These are phyloP conservation scores for Didymosphaeria variabile DNA, from an alignment of 2,329 filamentous ascomycete genomes.

Conservation along the genomic window DNA sequence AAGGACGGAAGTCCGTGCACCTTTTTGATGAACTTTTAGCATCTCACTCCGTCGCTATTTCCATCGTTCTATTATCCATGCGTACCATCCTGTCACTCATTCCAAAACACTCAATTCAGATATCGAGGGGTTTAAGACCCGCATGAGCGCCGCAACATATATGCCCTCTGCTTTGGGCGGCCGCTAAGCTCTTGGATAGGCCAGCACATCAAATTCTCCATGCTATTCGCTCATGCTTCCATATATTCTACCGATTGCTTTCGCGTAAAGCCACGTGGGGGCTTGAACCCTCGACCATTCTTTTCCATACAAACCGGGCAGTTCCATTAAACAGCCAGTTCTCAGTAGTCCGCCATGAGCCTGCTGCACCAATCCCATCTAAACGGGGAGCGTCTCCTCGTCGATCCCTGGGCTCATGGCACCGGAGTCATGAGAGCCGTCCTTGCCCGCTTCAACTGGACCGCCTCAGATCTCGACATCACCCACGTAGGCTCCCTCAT, in stretches of 20 bases:
- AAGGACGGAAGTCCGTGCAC: neutral
- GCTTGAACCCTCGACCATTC: neutral
- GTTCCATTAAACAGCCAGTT: neutral
- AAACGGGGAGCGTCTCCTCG: neutral
- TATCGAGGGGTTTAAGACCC: neutral
- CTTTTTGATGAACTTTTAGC: neutral
- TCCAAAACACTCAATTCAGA: neutral
- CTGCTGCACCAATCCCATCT: neutral
- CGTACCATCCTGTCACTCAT: neutral
- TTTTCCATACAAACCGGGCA: neutral
- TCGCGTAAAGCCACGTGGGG: neutral
- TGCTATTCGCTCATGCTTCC: neutral
- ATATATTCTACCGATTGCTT: neutral
- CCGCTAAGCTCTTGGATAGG: neutral
- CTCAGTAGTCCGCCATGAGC: neutral
- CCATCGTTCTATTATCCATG: neutral
- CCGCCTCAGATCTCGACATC: neutral
- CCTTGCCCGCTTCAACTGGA: neutral
- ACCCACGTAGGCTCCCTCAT: slow-evolving; percentile 4
- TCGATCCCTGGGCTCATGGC: neutral
- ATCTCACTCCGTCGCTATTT: neutral
- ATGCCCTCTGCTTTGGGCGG: neutral
- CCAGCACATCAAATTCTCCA: neutral
- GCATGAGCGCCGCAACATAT: neutral
- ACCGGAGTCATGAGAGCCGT: neutral